phyloP scores from a whole-genome alignment of 495 filamentous ascomycete species.

The Talaromyces borbonicus region DNA sequence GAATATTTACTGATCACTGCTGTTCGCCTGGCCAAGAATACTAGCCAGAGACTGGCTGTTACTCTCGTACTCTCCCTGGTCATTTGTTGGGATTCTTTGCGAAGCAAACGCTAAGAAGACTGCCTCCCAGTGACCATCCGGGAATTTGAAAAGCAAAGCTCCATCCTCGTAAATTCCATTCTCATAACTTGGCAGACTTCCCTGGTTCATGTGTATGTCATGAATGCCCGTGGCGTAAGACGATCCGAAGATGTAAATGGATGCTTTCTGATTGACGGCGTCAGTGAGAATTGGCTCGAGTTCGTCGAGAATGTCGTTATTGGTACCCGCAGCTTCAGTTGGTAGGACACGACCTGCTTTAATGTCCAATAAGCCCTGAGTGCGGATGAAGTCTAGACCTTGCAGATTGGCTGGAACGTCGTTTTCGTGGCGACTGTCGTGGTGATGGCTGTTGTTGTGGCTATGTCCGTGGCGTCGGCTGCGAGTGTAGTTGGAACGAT shows the following conservation, averaged over 20 bases:
- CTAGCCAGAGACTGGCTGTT: slow-evolving; percentile 15
- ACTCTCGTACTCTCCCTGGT: slow-evolving; percentile 11
- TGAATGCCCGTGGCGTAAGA: slow-evolving; percentile 29
- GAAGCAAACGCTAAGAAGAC: slow-evolving; percentile 19
- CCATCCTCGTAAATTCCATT: slow-evolving; percentile 33
- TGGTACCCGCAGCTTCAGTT: slow-evolving; percentile 13
- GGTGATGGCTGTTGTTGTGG: neutral
- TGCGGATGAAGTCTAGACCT: slow-evolving; percentile 20
- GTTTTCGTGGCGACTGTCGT: neutral
- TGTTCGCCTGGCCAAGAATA: slow-evolving; percentile 5
- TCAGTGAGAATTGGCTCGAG: slow-evolving; percentile 24
- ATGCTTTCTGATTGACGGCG: slow-evolving; percentile 23
- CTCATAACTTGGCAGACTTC: slow-evolving; percentile 20
- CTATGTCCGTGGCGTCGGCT: neutral
- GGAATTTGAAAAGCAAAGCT: slow-evolving; percentile 27
- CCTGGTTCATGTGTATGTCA: slow-evolving; percentile 38
- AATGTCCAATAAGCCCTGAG: slow-evolving; percentile 14
- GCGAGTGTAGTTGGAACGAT: neutral
- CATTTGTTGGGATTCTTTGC: slow-evolving; percentile 16
- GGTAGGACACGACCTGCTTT: slow-evolving; percentile 14
- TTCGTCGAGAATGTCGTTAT: slow-evolving; percentile 25
- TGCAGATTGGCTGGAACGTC: slow-evolving; percentile 11
- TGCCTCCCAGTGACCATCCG: slow-evolving; percentile 18
- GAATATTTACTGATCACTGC: neutral
- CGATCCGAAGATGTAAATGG: slow-evolving; percentile 24